phyloP scores from a whole-genome alignment of 1,284 basidiomycete genomes.

The Ustilago bromivora region DNA sequence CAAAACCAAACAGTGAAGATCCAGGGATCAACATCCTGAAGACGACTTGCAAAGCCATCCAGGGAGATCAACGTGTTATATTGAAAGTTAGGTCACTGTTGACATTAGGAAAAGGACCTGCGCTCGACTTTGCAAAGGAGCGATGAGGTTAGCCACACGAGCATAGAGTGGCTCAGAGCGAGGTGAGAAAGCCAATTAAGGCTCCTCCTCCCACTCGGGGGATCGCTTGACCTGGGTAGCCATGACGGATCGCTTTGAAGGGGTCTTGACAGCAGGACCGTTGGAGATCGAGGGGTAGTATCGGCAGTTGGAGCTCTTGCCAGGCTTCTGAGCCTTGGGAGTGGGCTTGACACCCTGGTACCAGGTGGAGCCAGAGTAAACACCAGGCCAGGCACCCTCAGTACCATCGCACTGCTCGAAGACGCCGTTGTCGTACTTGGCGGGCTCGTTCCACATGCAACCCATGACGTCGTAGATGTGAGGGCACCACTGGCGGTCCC shows the following conservation, averaged over 20 bases:
- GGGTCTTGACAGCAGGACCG: constrained; percentile 53
- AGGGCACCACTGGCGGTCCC: constrained; percentile 62
- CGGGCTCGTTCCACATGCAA: constrained; percentile 64
- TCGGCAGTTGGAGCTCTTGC: constrained; percentile 56
- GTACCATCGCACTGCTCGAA: constrained; percentile 66
- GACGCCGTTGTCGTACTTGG: constrained; percentile 55
- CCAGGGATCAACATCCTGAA: constrained; percentile 33
- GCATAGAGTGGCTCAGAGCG: constrained; percentile 8
- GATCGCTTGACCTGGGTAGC: constrained; percentile 52
- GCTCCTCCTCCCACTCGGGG: constrained; percentile 53
- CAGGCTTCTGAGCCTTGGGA: constrained; percentile 49
- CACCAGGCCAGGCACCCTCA: constrained; percentile 62
- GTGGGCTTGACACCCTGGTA: constrained; percentile 59
- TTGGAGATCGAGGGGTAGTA: constrained; percentile 57
- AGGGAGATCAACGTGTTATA: constrained; percentile 28
- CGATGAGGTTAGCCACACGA: constrained; percentile 20
- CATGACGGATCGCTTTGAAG: constrained; percentile 53
- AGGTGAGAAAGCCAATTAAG: constrained; percentile 14
- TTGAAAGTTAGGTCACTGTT: constrained; percentile 14
- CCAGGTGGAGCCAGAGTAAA: constrained; percentile 62
- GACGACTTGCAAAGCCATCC: constrained; percentile 11
- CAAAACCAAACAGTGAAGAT: constrained; percentile 7
- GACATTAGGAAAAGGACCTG: constrained; percentile 26
- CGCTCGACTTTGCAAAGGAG: constrained; percentile 46
- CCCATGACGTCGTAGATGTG: constrained; percentile 68